Evolutionary conservation across 805 yeast species (phyloP), one percentile per base, ranked within the genome.

Genomic region (Lipomyces yamadae): DNA sequence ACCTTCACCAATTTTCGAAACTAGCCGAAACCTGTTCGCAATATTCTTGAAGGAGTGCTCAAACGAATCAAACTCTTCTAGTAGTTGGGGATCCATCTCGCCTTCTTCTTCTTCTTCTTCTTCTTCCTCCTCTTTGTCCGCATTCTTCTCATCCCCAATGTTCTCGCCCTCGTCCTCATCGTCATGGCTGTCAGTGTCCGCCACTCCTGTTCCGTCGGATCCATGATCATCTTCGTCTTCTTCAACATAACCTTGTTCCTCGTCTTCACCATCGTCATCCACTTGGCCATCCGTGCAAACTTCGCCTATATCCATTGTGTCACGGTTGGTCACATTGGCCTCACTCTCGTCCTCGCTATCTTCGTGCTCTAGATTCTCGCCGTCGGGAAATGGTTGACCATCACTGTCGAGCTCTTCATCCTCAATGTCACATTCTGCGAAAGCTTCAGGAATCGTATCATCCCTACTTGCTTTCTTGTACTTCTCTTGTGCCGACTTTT

Each of bases 1-100:
- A 70, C 73, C 73, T 75, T 87, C 90, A 42, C 90, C 89, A 61
- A 87, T 84, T 72, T 86, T 86, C 68, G 85, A 87, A 29, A 86
- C 77, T 34, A 87, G 73, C 29, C 83, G 76, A 72, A 83, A 87
- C 55, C 83, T 78, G 13, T 81, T 77, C 0, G 82, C 77, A 48
- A 91, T 77, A 0, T 81, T 81, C 1, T 85, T 85, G 71, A 91
- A 88, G 35, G 85, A 81, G 45, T 78, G 79, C 61, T 84, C 84
- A 10, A 88, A 79, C 60, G 80, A 80, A 53, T 80, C 78, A 83
- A 88, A 85, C 70, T 88, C 92, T 67, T 83, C 86, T 42, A 88
- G 81, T 0, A 85, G 81, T 64, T 84, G 86, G 56, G 82, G 84
- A 18, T 82, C 76, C 18, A 32, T 34, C 11, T 53, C 58, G 53